Base-by-base conservation (phyloP, 257 asterid species). In the Cinchona pubescens region DNA sequence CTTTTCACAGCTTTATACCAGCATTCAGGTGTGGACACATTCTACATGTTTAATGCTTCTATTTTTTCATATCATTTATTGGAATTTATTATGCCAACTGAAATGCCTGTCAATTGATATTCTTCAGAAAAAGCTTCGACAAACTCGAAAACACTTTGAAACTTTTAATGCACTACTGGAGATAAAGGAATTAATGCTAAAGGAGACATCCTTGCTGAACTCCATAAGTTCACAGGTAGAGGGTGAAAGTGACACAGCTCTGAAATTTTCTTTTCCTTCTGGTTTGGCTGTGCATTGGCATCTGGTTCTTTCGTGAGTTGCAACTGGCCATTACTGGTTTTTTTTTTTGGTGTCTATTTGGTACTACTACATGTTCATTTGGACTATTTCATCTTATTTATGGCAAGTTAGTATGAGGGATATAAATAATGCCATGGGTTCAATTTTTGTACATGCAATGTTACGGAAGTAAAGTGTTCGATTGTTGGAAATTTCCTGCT, bases 131-230 rank as follows among this genome's bases (percentile, higher is more conserved):
- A 89, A 85, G 86, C 95, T 79, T 78, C 75, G 76, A 30, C 94
- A 87, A 84, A 91, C 95, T 43, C 88, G 86, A 55, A 88, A 84
- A 81, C 82, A 81, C 79, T 91, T 91, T 81, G 98, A 88, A 71
- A 91, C 96, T n/a, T 91, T 81, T 81, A 91, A 93, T 79, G 90
- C 97, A 61, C 80, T 91, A 61, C 80, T 88, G 89, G 97, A 90
- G 92, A 85, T 88, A 48, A 91, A 88, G 79, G 97, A 91, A 74
- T 69, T 91, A 82, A 91, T 89, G 97, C 85, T 88, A 53, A 93
- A 93, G 83, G 98, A 93, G 83, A 91, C 85, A 76, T 91, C 98
- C 43, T 83, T 93, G 83, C 74, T 91, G 84, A 88, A 88, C 86
- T 93, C 98, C 81, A 80, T 93, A 65, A 87, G 85, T 81, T 83